Evolutionary conservation across 371 early-diverging fungal genomes (phyloP).

Genomic region (Rhizomucor pusillus): DNA sequence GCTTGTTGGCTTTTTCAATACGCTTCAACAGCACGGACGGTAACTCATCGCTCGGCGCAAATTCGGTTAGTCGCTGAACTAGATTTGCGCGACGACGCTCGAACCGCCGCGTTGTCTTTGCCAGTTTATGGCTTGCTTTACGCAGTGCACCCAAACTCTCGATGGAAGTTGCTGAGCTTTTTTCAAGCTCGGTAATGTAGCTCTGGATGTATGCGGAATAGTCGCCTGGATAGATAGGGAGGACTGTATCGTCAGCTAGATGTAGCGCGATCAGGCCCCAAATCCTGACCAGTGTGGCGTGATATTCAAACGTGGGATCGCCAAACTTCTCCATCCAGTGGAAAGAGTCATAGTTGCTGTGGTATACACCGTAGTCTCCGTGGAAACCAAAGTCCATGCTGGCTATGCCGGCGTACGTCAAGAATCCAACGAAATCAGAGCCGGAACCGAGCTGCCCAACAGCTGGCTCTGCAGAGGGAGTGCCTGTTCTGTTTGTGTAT

Average conservation of each 20-base stretch:
- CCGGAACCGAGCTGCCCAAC: slow-evolving; percentile 46
- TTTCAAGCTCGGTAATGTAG: slow-evolving; percentile 18
- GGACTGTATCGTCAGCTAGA: slow-evolving; percentile 31
- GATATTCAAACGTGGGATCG: slow-evolving; percentile 63
- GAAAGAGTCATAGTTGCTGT: slow-evolving; percentile 56
- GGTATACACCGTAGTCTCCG: slow-evolving; percentile 51
- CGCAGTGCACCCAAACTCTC: background rate
- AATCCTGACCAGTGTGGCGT: slow-evolving; percentile 44
- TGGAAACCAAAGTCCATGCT: slow-evolving; percentile 52
- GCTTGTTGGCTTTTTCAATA: slow-evolving; percentile 33
- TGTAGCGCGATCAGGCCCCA: slow-evolving; percentile 40
- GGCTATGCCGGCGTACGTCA: slow-evolving; percentile 60
- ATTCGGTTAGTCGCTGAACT: slow-evolving; percentile 4
- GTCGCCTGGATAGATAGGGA: slow-evolving; percentile 37
- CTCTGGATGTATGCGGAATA: slow-evolving; percentile 23
- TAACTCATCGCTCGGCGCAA: slow-evolving; percentile 1
- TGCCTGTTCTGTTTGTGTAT: slow-evolving; percentile 7
- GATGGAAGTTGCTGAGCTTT: background rate
- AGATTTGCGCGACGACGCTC: slow-evolving; percentile 12
- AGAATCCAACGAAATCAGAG: slow-evolving; percentile 56
- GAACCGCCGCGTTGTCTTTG: slow-evolving; percentile 7
- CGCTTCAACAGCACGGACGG: slow-evolving; percentile 21
- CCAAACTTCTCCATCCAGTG: slow-evolving; percentile 67
- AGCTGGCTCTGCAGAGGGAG: background rate
- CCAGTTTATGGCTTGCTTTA: slow-evolving; percentile 9